A percentile compares a stretch with the other conserved stretches of the same genome.
Conservation (phyloP, 495 filamentous ascomycete species). For the Tetracladium setigerum region DNA sequence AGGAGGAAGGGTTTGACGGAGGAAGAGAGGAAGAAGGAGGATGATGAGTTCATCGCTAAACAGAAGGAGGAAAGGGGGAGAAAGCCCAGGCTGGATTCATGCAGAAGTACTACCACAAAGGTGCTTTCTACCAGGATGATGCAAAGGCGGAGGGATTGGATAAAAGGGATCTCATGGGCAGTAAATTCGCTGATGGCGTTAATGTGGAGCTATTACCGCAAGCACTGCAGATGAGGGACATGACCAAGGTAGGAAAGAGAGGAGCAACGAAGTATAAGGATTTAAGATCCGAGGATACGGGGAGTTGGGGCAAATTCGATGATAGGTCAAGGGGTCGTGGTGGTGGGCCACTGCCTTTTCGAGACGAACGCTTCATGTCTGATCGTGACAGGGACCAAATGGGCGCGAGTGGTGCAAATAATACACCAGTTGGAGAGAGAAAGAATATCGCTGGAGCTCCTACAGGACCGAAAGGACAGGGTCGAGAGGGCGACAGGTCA, state of each 20-base stretch:
- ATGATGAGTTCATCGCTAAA: constrained; percentile 63
- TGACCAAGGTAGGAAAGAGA: constrained; percentile 89
- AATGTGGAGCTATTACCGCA: constrained; percentile 79
- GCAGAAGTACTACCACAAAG: constrained; percentile 96
- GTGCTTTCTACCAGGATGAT: constrained; percentile 88
- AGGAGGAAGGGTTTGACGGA: constrained; percentile 77
- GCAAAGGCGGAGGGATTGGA: constrained; percentile 63
- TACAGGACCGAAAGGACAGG: constrained; percentile 27
- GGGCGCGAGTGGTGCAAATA: constrained; percentile 51
- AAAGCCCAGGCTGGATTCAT: constrained; percentile 81
- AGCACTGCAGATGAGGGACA: constrained; percentile 88
- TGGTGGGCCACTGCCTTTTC: constrained; percentile 37
- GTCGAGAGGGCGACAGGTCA: constrained; percentile 24
- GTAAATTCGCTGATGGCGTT: constrained; percentile 70
- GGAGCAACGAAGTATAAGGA: constrained; percentile 87
- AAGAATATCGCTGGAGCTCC: constrained; percentile 31
- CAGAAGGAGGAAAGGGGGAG: constrained; percentile 83
- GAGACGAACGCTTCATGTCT: constrained; percentile 67
- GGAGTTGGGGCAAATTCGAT: constrained; percentile 63
- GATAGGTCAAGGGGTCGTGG: constrained; percentile 42
- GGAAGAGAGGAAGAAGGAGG: constrained; percentile 82
- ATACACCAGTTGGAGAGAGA: constrained; percentile 49
- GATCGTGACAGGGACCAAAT: constrained; percentile 42
- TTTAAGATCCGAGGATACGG: constrained; percentile 87
- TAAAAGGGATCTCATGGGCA: constrained; percentile 72